Evolutionary conservation across 75 land plant species (phyloP), one percentile per base, ranked within the genome.

Genomic region (Picea glauca): DNA sequence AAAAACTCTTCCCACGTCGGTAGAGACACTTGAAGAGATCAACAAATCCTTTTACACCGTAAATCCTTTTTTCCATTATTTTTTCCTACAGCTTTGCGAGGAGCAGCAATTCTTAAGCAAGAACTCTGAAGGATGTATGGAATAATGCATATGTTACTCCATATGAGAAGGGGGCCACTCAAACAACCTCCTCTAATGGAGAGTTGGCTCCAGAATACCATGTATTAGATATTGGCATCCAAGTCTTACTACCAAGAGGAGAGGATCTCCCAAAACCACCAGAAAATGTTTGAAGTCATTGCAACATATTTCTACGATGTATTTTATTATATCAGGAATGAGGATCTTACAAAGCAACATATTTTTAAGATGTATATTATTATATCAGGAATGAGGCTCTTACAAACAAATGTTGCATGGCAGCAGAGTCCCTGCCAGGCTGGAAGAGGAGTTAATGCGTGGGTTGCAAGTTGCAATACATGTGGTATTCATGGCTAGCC

Each of bases 131-230:
- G 86, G 98, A 90, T 32, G 93, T 91, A 66, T 85, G 90, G 89
- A 96, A 91, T 76, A 85, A 92, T 64, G 97, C 99, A 14, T 85
- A 94, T 2, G 97, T 96, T 62, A 92, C 90, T 12, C 99, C 97
- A 20, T 89, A 92, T 68, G 97, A 96, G 72, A 92, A 88, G 80
- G 90, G 90, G 0, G 70, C 40, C 61, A 77, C 78, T 59, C 40
- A 32, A 61, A 14, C 63, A 7, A 12, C 54, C 46, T 83, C 86
- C 70, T 84, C 61, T 75, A 92, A 89, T 59, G 92, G 89, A 46
- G 6, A 46, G 5, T 6, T 46, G 50, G 50, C 50, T 46, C 50
- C 85, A 46, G 7, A 46, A 5, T 6, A 6, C 50, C 85, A 88
- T 77, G 50, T 5, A 46, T 46, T 0, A 46, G 50, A 7, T 5